These are phyloP conservation scores for Raphanus hybrid DNA, from an alignment of 441 rosid genomes.

Conservation along the genomic window DNA sequence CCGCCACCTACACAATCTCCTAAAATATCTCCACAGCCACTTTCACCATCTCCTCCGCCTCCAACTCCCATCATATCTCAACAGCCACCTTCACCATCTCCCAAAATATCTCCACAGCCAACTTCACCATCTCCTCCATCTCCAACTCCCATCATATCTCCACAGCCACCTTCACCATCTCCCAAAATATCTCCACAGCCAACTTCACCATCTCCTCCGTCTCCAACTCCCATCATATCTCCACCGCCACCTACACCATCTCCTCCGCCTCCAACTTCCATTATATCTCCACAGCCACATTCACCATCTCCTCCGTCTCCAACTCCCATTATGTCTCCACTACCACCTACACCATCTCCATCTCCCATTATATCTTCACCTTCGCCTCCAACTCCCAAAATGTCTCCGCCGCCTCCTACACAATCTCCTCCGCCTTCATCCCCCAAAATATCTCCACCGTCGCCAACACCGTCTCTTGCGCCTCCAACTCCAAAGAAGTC, in stretches of 20 bases:
- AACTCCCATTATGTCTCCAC: too few species aligned
- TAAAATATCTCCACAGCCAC: too few species aligned
- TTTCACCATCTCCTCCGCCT: not conserved
- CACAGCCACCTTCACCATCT: not conserved
- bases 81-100: not conserved
- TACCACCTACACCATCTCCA: not conserved
- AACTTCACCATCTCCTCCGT: too few species aligned
- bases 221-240: not conserved
- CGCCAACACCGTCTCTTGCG: not conserved
- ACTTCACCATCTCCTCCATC: not conserved
- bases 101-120: not conserved
- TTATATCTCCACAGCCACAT: too few species aligned
- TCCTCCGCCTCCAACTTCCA: too few species aligned
- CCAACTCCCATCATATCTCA: slow-evolving; percentile 18
- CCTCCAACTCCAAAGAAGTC: slow-evolving; percentile 17
- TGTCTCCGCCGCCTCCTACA: not conserved
- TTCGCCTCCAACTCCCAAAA: slow-evolving; percentile 20
- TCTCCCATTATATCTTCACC: too few species aligned
- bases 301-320: too few species aligned
- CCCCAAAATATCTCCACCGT: not conserved
- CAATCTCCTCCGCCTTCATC: slow-evolving; percentile 4
- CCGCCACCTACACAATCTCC: not conserved
- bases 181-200: not conserved
- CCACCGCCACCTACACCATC: not conserved
- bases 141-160: slow-evolving; percentile 9